Conservation (phyloP, 1,284 basidiomycete species). For the Ustilago vetiveriae region DNA sequence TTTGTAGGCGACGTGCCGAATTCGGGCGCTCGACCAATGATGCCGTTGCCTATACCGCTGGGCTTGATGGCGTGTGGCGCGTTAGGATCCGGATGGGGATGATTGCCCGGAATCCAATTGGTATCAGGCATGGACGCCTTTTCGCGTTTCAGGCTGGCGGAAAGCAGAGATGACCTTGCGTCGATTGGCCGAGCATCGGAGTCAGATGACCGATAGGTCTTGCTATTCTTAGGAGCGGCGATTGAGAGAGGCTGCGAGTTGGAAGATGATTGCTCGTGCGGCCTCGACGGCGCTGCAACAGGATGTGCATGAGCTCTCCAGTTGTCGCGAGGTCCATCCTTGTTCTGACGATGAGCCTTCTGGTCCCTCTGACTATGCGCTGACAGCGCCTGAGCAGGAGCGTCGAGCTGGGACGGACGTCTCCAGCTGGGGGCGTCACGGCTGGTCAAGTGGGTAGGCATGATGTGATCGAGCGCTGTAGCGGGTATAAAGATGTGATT, state of each 20-base stretch:
- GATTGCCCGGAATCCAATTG: conserved; percentile 27
- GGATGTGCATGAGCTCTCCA: conserved; percentile 41
- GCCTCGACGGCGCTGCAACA: conserved; percentile 7
- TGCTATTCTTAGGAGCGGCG: conserved; percentile 6
- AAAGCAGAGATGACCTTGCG: conserved; percentile 22
- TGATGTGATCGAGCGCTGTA: conserved; percentile 2
- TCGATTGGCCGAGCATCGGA: not conserved
- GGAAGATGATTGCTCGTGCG: not conserved
- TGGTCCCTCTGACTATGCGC: conserved; percentile 4
- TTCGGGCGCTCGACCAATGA: conserved; percentile 40
- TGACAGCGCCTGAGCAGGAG: conserved; percentile 18
- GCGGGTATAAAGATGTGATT: not conserved
- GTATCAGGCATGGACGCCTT: conserved; percentile 8
- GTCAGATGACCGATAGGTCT: too few relatives aligned
- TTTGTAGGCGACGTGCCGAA: conserved; percentile 36
- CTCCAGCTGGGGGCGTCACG: conserved; percentile 39
- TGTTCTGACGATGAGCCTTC: conserved; percentile 12
- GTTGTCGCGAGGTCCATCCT: conserved; percentile 26
- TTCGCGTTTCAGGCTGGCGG: conserved; percentile 28
- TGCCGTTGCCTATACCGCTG: conserved; percentile 36
- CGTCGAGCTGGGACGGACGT: conserved; percentile 5
- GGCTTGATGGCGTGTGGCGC: conserved; percentile 38
- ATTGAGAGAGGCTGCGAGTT: conserved; percentile 24
- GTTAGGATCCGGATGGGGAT: conserved; percentile 24
- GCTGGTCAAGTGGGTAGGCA: conserved; percentile 18